Base-by-base conservation (phyloP, 1,284 basidiomycete species). In the Melampsora abietis-canadensis region DNA sequence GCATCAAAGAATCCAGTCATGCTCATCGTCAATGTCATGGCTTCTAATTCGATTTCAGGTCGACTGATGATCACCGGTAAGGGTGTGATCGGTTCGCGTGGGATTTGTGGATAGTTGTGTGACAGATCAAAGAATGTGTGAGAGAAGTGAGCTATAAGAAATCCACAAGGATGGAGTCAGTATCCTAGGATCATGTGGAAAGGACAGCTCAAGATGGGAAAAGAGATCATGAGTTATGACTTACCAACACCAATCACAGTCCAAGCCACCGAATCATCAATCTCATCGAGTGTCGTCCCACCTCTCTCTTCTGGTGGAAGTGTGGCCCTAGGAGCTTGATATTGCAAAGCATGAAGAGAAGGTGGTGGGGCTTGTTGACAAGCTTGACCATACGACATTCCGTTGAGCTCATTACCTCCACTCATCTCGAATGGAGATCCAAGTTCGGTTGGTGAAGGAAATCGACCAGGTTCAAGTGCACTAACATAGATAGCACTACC, bases 231-330 rank as follows among this genome's bases (percentile, higher is more conserved):
- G 27, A 30, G 4, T 40, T 21, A 21, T 46, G 12, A 87, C 92
- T 83, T 83, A 94, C 92, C 92, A 69, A 96, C 94, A 65, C 94
- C 92, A 76, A 94, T 92, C 78, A 97, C 93, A 10, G 92, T 93
- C 94, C 94, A 97, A 80, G 92, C 92, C 76, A 94, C 85, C 83
- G 92, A 93, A 81, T 97, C 94, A 80, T 95, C 92, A 15, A 96
- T 92, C 81, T 92, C 90, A 79, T 94, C 92, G 27, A 87, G 88
- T 66, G 89, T 85, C 37, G 87, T 82, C 64, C 86, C 87, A 57
- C 87, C 85, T 19, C 88, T 88, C 77, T 91, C 89, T 66, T 78
- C 78, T 17, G 66, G 34, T 31, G 66, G 59, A 19, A 62, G 34
- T 3, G 51, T 57, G 27, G 73, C 65, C 15, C 60, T 64, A 24